A percentile compares a stretch with the other conserved stretches of the same genome.
These are phyloP conservation scores for Apiospora saccharicola DNA, from an alignment of 2,329 filamentous ascomycete genomes.

Conservation along the genomic window DNA sequence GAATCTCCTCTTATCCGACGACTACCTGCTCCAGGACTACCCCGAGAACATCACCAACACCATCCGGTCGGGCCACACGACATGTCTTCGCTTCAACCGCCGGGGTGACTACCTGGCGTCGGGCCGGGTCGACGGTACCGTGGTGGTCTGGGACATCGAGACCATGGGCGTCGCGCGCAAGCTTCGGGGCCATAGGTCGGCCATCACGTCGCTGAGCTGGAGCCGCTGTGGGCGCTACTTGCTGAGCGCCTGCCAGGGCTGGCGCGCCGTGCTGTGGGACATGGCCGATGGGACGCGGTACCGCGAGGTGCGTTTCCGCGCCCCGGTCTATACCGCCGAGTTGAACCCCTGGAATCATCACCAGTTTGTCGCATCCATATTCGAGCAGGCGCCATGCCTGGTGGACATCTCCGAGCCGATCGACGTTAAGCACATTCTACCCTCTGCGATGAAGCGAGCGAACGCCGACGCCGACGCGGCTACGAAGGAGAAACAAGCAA, in stretches of 20 bases:
- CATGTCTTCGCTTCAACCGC: slow-evolving; percentile 85
- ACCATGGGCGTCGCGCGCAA: slow-evolving; percentile 97
- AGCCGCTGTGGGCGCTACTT: slow-evolving; percentile 90
- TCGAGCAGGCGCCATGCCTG: slow-evolving; percentile 89
- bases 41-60: slow-evolving; percentile 89
- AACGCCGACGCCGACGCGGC: slow-evolving; percentile 74
- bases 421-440: slow-evolving; percentile 78
- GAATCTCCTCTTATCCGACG: slow-evolving; percentile 68
- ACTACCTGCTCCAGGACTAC: slow-evolving; percentile 78
- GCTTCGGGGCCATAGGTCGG: slow-evolving; percentile 88
- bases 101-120: slow-evolving; percentile 94
- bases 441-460: slow-evolving; percentile 81
- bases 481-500: slow-evolving; percentile 81
- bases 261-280: slow-evolving; percentile 97
- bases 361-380: slow-evolving; percentile 88
- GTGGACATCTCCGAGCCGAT: slow-evolving; percentile 78
- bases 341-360: slow-evolving; percentile 88
- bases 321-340: slow-evolving; percentile 95
- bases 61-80: slow-evolving; percentile 75
- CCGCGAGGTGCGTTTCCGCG: slow-evolving; percentile 88
- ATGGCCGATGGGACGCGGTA: slow-evolving; percentile 73
- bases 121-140: slow-evolving; percentile 90
- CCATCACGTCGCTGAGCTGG: slow-evolving; percentile 96
- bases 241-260: slow-evolving; percentile 91
- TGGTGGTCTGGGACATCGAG: slow-evolving; percentile 96